Base-by-base conservation (phyloP, 768 basidiomycete genomes). In the Royoungia palumana region DNA sequence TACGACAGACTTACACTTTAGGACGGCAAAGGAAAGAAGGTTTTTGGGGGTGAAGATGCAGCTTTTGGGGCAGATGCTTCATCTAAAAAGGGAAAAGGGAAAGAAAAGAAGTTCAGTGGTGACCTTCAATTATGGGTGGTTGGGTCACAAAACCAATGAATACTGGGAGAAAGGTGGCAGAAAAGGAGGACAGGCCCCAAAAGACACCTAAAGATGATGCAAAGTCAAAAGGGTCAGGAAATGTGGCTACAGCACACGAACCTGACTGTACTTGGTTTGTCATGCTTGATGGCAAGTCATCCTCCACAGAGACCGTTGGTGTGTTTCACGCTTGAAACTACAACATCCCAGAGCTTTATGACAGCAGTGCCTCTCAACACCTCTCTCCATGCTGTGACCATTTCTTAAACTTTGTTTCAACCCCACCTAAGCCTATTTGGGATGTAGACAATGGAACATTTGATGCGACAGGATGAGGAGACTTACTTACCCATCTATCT, bases 1-100 rank as follows among this genome's bases (percentile, higher is more conserved):
- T 64, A 60, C 25, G 61, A 64, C 24, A 28, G 42, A 7, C 32
- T 44, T 13, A 22, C 28, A 3, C 16, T 51, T 2, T 44, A 50
- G 19, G 34, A 28, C 3, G 24, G 37, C 5, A 20, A 19, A 4
- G 45, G 43, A 25, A 27, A 19, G 6, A 49, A 38, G 28, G 13
- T n/a, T 11, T 8, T 11, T 3, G 34, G 27, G 16, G 30, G n/a
- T 0, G 19, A 50, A 1, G 38, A 54, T 41, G 25, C 40, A 24
- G 44, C 48, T 6, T 50, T 49, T 35, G 27, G 27, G 2, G 7
- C 27, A 6, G 9, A 17, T n/a, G 48, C 44, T 0, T 28, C 34
- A 6, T 16, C 22, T 5, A 24, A 16, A 17, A 35, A 22, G 13
- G 34, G 41, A 27, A 38, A 39, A 19, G 30, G 47, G 16, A 12